phyloP scores from a whole-genome alignment of 805 yeast species.

The Lipomyces yamanashiensis region DNA sequence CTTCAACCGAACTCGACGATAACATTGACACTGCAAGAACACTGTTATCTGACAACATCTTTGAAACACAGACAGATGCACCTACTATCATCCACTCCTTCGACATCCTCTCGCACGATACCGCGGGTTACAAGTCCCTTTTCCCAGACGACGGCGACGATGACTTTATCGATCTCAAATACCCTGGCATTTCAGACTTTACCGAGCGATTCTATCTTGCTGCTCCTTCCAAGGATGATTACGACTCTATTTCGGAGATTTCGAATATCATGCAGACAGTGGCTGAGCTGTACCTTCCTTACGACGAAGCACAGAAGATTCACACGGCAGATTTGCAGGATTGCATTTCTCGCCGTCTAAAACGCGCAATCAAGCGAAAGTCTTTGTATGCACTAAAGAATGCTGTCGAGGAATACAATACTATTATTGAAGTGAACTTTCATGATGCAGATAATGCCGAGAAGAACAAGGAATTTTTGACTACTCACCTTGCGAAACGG shows the following conservation, averaged over 20 bases:
- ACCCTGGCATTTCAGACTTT: conserved; percentile 25
- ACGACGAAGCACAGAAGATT: conserved; percentile 33
- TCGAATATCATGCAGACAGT: conserved; percentile 54
- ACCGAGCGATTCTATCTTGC: conserved; percentile 26
- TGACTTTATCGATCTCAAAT: conserved; percentile 20
- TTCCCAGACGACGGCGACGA: conserved; percentile 20
- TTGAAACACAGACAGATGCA: background rate
- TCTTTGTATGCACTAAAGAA: conserved; percentile 44
- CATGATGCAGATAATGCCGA: conserved; percentile 44
- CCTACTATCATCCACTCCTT: conserved; percentile 13
- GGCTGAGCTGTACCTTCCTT: conserved; percentile 50
- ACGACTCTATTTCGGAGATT: conserved; percentile 67
- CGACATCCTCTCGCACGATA: conserved; percentile 1
- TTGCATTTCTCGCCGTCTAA: conserved; percentile 43
- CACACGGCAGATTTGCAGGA: conserved; percentile 39
- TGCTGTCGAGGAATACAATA: conserved; percentile 53
- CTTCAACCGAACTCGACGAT: background rate
- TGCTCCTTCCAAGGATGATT: conserved; percentile 47
- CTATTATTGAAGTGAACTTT: conserved; percentile 46
- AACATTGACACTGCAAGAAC: background rate
- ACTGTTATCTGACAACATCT: background rate
- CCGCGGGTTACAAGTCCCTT: conserved; percentile 10
- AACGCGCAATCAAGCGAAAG: conserved; percentile 40
- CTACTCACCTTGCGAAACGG: background rate
- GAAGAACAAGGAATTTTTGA: conserved; percentile 39